These are phyloP conservation scores for Oenanthe sinensis DNA, from an alignment of 129 eudicot species.

Conservation along the genomic window DNA sequence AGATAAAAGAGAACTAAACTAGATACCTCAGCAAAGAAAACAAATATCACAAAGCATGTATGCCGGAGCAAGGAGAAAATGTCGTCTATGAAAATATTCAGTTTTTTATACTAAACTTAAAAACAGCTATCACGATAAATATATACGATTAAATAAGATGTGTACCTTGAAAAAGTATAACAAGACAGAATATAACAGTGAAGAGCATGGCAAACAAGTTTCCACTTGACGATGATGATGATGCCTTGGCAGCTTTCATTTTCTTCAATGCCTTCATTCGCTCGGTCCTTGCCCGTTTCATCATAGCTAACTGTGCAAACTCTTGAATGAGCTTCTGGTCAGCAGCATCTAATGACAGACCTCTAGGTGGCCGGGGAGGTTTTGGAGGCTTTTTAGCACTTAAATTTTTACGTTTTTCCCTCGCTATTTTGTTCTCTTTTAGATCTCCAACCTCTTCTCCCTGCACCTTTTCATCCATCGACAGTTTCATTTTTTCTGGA, in stretches of 20 bases:
- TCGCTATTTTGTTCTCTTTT: constrained; percentile 29
- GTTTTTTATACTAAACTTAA: not conserved
- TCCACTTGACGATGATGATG: constrained; percentile 31
- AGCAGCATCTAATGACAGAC: constrained; percentile 63
- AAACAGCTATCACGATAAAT: not conserved
- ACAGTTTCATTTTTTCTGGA: constrained; percentile 19
- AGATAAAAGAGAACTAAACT: not conserved
- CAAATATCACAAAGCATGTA: not conserved
- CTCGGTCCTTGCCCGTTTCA: constrained; percentile 69
- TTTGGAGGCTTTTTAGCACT: constrained; percentile 75
- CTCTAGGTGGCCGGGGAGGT: constrained; percentile 78
- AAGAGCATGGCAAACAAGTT: constrained; percentile 59
- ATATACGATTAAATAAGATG: not conserved
- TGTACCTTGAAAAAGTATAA: constrained; percentile 64
- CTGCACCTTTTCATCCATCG: constrained; percentile 31
- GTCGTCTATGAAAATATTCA: not conserved
- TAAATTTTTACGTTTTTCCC: constrained; percentile 47
- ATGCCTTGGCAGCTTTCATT: constrained; percentile 50
- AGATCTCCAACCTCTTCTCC: constrained; percentile 23
- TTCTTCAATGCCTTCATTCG: constrained; percentile 75
- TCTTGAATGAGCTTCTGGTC: constrained; percentile 79
- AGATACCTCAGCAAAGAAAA: not conserved
- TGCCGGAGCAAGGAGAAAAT: not conserved
- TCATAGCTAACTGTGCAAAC: constrained; percentile 64
- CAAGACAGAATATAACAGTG: constrained; percentile 47